Evolutionary conservation across 1,284 basidiomycete species (phyloP), one percentile per base, ranked within the genome.

Genomic region (Neotropicomus parvogracilis): DNA sequence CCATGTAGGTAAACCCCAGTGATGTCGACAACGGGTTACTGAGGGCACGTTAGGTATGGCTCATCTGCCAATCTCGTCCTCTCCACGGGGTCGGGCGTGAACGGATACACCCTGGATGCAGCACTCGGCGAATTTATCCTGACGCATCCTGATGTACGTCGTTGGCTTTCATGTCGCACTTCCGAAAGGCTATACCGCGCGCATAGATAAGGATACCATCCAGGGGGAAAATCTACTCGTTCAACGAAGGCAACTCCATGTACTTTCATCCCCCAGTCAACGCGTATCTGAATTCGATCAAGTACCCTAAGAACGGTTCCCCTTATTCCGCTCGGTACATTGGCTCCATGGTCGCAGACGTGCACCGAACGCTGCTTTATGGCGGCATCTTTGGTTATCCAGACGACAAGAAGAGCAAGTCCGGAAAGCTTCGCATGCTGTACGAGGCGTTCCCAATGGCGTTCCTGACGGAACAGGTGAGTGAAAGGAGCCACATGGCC

Each of bases 391-490:
- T 99, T 64, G 93, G 95, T 31, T 99, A 99, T 72, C 97, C 97
- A 6, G 86, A 87, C 62, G 97, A 99, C 75, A 97, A 93, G 79
- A 99, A 99, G 81, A 91, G 83, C 73, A 97, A 95, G 76, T 86
- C 73, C 59, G 95, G 95, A 49, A 99, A 99, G 74, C 78, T 99
- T 59, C 81, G 97, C 63, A 74, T 99, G 65, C 74, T 99, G 40
- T 99, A 99, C 65, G 97, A 99, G 73, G 95, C 92, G 6, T 99
- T 98, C 80, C 95, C 95, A n/a, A 98, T 98, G 95, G 91, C 95
- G 3, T 95, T 90, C 74, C 73, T 98, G 62, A 94, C 85, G 4
- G 95, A 98, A 64, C 93, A 95, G 80, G 88, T 86, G 52, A 42
- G 80, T 69, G 39, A 26, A 13, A 26, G 27, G n/a, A 16, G 14